Percentiles rank a stretch among this genome's conserved stretches.
These are phyloP conservation scores for Teunomyces kruisii DNA, from an alignment of 805 yeast species.

Conservation along the genomic window DNA sequence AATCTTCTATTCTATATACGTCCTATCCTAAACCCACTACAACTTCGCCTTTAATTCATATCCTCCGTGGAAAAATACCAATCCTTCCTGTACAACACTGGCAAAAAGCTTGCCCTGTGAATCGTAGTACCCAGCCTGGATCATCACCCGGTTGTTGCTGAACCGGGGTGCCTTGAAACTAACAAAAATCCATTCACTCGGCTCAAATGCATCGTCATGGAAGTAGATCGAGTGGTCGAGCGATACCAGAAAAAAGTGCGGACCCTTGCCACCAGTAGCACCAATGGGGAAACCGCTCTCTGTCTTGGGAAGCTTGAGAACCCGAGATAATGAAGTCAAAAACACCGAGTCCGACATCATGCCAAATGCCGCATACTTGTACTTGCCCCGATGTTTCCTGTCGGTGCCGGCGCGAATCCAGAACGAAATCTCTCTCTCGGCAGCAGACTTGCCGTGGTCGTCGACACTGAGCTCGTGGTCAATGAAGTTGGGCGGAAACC, in stretches of 20 bases:
- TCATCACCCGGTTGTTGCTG: slow-evolving; percentile 29
- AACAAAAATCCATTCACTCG: slow-evolving; percentile 31
- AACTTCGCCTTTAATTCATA: slow-evolving; percentile 20
- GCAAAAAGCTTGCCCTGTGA: slow-evolving; percentile 29
- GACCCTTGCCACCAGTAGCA: slow-evolving; percentile 22
- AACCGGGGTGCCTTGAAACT: slow-evolving; percentile 28
- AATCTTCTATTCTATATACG: neutral
- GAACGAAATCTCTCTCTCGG: slow-evolving; percentile 32
- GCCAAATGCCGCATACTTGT: slow-evolving; percentile 31
- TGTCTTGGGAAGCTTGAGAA: slow-evolving; percentile 26
- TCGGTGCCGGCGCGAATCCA: slow-evolving; percentile 30
- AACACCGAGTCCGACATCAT: slow-evolving; percentile 33
- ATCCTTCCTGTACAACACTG: slow-evolving; percentile 35
- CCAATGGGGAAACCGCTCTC: slow-evolving; percentile 10
- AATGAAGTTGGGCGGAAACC: slow-evolving; percentile 26
- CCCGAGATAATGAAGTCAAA: slow-evolving; percentile 27
- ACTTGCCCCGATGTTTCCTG: slow-evolving; percentile 9
- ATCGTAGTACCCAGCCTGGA: slow-evolving; percentile 30
- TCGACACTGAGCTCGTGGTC: slow-evolving; percentile 20
- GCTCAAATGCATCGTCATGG: slow-evolving; percentile 37
- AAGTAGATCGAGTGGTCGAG: slow-evolving; percentile 36
- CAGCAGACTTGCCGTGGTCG: slow-evolving; percentile 23
- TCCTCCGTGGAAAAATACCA: slow-evolving; percentile 25
- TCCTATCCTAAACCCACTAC: neutral
- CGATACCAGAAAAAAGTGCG: slow-evolving; percentile 30